Evolutionary conservation across 163 green algal genomes (phyloP).

Genomic region (Volvox carteri): DNA sequence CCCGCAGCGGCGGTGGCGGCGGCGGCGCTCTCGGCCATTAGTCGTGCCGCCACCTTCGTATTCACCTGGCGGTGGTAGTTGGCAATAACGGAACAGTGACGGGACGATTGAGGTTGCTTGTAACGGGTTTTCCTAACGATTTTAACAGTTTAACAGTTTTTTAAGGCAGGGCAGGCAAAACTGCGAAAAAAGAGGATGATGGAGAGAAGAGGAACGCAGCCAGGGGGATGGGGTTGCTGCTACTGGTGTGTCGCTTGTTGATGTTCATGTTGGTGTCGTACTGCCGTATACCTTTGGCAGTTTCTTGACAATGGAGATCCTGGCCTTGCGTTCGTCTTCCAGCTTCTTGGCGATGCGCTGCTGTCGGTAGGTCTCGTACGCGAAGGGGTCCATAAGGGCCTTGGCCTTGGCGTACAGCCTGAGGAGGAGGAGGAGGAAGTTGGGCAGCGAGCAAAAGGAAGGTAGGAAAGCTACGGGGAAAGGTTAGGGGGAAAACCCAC

Average conservation of each 20-base stretch:
- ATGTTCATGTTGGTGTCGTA: too few species aligned
- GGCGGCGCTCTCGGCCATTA: constrained; percentile 53
- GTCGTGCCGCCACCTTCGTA: constrained; percentile 71
- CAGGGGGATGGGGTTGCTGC: too few species aligned
- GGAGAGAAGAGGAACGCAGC: not conserved
- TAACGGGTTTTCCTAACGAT: too few species aligned
- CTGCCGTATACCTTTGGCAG: constrained; percentile 94
- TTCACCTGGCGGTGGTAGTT: constrained; percentile 87
- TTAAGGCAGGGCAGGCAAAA: not conserved
- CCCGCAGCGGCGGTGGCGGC: not conserved
- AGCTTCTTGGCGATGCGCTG: constrained; percentile 89
- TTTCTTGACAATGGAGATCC: constrained; percentile 90
- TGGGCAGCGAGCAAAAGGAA: not conserved
- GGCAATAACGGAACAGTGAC: too few species aligned
- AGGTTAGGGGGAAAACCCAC: too few species aligned
- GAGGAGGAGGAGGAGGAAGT: not conserved
- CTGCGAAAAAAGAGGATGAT: too few species aligned
- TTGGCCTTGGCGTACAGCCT: constrained; percentile 80
- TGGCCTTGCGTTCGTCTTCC: constrained; percentile 87
- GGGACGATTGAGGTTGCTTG: too few species aligned
- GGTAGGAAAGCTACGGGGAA: too few species aligned
- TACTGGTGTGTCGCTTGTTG: too few species aligned
- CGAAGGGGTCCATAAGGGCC: constrained; percentile 86
- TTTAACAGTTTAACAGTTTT: too few species aligned
- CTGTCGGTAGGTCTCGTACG: constrained; percentile 91